Base-by-base conservation (phyloP, 139 green algal genomes). In the Pseudopediastrum boryanum region DNA sequence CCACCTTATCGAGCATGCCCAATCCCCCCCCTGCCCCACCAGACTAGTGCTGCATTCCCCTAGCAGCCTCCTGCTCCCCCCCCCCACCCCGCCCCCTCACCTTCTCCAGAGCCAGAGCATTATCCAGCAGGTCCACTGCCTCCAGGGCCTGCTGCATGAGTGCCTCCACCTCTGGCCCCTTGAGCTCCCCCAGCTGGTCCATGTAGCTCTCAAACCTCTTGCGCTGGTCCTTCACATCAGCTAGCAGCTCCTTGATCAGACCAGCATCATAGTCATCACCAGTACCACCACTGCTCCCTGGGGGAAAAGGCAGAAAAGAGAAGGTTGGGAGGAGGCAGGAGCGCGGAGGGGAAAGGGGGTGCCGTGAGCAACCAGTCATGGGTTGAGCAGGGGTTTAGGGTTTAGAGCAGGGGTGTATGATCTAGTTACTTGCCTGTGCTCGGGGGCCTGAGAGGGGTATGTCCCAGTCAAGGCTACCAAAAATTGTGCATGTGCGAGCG, bases 51-150 rank as follows among this genome's bases (percentile, higher is more conserved):
- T 27, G 16, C 21, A n/a, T 39, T 8, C 54, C 13, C 54, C 54
- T 27, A 27, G 21, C 16, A n/a, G 35, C 9, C 9, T 10, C 33
- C n/a, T 27, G 35, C 54, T 27, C 33, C 54, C 23, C 36, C 25
- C 64, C 38, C 0, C 27, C 4, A 8, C 16, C 67, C 19, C 5
- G 12, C 6, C 2, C 13, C 67, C 41, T 19, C 76, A 75, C 50
- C 65, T 71, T 50, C 46, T 82, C 64, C 50, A 77, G 64, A 12
- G 64, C 51, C 2, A 82, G 50, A 13, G 76, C 50, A 31, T 27
- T 27, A 52, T 82, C 76, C 39, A 82, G 76, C 38, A 68, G 39
- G 69, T 84, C 78, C 25, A 84, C 78, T 4, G 69, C 69, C 38
- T 65, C 69, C 36, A 84, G 61, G 23, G 78, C 78, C 10, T 71